Conservation (phyloP, 352 stramenopile species). For the Pythium pectinolyticum region DNA sequence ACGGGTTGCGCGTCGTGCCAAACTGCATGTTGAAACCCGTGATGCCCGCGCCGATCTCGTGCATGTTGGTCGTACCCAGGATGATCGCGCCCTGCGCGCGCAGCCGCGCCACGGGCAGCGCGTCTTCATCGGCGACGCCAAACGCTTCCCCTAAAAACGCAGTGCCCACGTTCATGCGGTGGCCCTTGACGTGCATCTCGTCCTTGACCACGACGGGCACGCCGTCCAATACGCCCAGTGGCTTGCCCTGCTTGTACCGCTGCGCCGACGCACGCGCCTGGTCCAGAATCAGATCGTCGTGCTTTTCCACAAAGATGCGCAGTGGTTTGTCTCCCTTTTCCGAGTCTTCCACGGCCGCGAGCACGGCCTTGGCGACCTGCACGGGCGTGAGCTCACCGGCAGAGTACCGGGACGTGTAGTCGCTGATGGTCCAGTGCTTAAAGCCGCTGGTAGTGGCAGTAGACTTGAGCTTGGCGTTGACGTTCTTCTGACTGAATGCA, state of each 20-base stretch:
- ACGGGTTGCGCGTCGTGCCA: constrained; percentile 80
- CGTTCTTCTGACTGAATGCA: constrained; percentile 28
- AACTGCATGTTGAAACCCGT: constrained; percentile 82
- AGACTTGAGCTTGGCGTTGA: constrained; percentile 27
- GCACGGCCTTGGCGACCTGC: constrained; percentile 65
- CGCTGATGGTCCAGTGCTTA: constrained; percentile 64
- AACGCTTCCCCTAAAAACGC: constrained; percentile 65
- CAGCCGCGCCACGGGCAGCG: constrained; percentile 56
- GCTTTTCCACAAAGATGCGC: constrained; percentile 72
- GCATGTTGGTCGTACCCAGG: constrained; percentile 88
- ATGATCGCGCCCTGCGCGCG: constrained; percentile 81
- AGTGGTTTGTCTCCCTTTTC: constrained; percentile 51
- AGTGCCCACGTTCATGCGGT: constrained; percentile 72
- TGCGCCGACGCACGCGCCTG: constrained; percentile 64
- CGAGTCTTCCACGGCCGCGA: constrained; percentile 56
- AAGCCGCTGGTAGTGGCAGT: constrained; percentile 40
- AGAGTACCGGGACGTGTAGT: constrained; percentile 65
- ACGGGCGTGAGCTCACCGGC: constrained; percentile 44
- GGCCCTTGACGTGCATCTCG: constrained; percentile 71
- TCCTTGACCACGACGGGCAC: constrained; percentile 90
- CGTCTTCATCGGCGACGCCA: constrained; percentile 44
- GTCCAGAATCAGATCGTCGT: constrained; percentile 68
- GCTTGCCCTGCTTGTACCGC: constrained; percentile 64
- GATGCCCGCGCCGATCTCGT: constrained; percentile 78
- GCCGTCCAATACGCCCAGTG: constrained; percentile 82